Conservation (phyloP, 805 yeast species). For the Candida hungchunana region DNA sequence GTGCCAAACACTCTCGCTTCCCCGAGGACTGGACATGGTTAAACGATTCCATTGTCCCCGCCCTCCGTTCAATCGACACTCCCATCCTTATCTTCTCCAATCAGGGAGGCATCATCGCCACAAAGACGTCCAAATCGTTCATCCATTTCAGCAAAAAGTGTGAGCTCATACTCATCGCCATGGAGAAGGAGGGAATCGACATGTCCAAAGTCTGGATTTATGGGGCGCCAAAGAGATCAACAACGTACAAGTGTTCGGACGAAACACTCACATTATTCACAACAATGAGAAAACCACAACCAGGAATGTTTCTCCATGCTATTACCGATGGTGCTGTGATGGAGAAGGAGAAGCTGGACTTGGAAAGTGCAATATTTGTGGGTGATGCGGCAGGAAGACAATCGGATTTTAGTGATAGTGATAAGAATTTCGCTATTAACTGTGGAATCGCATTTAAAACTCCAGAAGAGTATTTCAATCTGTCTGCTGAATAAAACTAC, state of each 20-base stretch:
- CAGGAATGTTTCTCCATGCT: conserved; percentile 72
- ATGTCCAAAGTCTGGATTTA: conserved; percentile 41
- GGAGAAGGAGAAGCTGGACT: no score
- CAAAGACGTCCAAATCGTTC: conserved; percentile 31
- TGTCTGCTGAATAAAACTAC: neutral
- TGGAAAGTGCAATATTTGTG: no score
- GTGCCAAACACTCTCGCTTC: conserved; percentile 49
- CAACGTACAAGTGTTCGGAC: conserved; percentile 19
- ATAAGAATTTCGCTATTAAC: conserved; percentile 60
- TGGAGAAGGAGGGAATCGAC: conserved; percentile 25
- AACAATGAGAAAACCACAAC: conserved; percentile 64
- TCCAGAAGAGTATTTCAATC: conserved; percentile 65
- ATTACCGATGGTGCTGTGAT: conserved; percentile 29
- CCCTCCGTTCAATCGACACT: conserved; percentile 4
- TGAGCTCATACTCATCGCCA: conserved; percentile 32
- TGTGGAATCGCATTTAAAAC: conserved; percentile 50
- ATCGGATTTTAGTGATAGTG: conserved; percentile 78
- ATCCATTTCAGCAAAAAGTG: conserved; percentile 40
- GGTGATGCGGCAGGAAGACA: conserved; percentile 96
- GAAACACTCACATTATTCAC: no score
- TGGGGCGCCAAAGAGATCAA: conserved; percentile 60
- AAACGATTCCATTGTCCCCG: conserved; percentile 29
- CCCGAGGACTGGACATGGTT: conserved; percentile 77
- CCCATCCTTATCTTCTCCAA: conserved; percentile 73
- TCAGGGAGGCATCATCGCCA: conserved; percentile 66